Evolutionary conservation across 305 asterid genomes (phyloP).

Genomic region (Ilex paraguariensis): DNA sequence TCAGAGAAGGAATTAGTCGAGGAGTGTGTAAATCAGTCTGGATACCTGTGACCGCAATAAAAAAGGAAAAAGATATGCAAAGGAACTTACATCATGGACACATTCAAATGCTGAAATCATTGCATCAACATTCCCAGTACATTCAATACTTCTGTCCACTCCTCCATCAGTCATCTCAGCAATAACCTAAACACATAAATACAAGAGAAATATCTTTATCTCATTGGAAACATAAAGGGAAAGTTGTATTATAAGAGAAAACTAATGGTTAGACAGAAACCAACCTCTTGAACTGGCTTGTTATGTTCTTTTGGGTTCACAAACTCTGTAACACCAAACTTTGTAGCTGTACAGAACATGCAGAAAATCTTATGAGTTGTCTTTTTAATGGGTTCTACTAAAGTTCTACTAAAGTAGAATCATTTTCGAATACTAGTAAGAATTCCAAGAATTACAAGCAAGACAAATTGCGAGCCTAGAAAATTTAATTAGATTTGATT

Average conservation of each 20-base stretch:
- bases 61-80: background rate
- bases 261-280: background rate
- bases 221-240: no score
- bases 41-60: no score
- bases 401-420: no score
- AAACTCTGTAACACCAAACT: constrained; percentile 75
- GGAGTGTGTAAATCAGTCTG: no score
- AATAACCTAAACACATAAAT: constrained; percentile 31
- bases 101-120: constrained; percentile 87
- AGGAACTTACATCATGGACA: constrained; percentile 58
- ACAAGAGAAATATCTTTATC: no score
- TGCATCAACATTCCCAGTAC: constrained; percentile 64
- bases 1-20: no score
- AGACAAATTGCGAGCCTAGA: background rate
- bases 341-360: constrained; percentile 49
- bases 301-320: constrained; percentile 71
- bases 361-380: background rate
- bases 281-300: constrained; percentile 55
- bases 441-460: background rate
- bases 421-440: no score
- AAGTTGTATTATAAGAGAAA: no score
- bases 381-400: no score
- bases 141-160: constrained; percentile 71
- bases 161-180: constrained; percentile 72
- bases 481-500: background rate